Evolutionary conservation across 1,139 yeast species (phyloP).

Genomic region (Casaregolazyma lundiana): DNA sequence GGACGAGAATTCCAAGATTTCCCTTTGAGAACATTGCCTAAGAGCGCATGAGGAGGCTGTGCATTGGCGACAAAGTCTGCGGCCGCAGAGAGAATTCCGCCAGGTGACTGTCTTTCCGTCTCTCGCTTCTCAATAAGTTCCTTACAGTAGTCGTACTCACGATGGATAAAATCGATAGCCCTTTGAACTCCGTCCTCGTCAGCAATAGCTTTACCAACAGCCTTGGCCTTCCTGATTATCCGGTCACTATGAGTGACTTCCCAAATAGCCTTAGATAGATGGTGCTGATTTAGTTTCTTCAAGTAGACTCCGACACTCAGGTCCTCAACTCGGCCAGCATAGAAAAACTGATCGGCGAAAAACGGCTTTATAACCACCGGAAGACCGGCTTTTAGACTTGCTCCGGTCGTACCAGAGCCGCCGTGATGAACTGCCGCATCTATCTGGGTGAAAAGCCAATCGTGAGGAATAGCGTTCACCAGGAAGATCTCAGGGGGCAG

Average conservation of each 20-base stretch:
- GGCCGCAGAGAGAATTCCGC: constrained; percentile 7
- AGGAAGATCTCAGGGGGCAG: constrained; percentile 69
- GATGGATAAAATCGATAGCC: constrained; percentile 74
- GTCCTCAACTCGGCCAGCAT: constrained; percentile 81
- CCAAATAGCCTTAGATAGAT: constrained; percentile 61
- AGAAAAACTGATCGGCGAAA: constrained; percentile 94
- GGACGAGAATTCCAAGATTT: not conserved
- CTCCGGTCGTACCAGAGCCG: constrained; percentile 97
- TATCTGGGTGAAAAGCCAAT: constrained; percentile 83
- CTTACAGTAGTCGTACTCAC: constrained; percentile 70
- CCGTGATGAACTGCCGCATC: constrained; percentile 98
- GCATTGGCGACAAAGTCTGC: constrained; percentile 4
- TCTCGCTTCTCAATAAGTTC: constrained; percentile 21
- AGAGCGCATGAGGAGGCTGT: constrained; percentile 1
- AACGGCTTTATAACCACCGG: constrained; percentile 92
- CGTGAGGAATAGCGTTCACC: constrained; percentile 79
- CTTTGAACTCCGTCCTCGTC: constrained; percentile 72
- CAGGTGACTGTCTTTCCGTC: not conserved
- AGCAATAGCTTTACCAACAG: constrained; percentile 56
- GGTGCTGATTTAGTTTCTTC: constrained; percentile 59
- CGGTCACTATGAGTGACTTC: constrained; percentile 64
- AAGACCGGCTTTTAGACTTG: constrained; percentile 75
- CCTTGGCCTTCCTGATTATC: constrained; percentile 60
- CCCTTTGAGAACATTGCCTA: constrained; percentile 3
- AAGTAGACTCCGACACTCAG: constrained; percentile 80